phyloP scores from a whole-genome alignment of 2,329 filamentous ascomycete genomes.

The Aspergillus uvarum region DNA sequence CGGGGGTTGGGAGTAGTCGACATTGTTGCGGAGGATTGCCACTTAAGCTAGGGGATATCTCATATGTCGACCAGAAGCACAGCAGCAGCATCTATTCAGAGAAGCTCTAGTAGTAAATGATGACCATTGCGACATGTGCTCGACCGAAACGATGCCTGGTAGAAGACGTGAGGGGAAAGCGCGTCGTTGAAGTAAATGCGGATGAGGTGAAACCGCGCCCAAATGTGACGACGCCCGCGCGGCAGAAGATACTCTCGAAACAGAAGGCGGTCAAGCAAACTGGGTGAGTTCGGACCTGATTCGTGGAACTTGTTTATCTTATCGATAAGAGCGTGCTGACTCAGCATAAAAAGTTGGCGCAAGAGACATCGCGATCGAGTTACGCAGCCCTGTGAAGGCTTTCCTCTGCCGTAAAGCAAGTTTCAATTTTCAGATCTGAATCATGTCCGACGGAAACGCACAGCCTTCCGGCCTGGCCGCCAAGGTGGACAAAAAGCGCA shows the following conservation, averaged over 20 bases:
- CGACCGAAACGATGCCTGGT: background rate
- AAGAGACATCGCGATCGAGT: slow-evolving; percentile 1
- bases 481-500: slow-evolving; percentile 43
- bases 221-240: background rate
- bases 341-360: slow-evolving; percentile 20
- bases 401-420: background rate
- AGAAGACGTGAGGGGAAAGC: background rate
- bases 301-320: slow-evolving; percentile 9
- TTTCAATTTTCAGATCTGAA: background rate
- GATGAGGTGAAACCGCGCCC: background rate
- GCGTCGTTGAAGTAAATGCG: slow-evolving; percentile 1
- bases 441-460: slow-evolving; percentile 21
- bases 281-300: slow-evolving; percentile 1
- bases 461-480: slow-evolving; percentile 29
- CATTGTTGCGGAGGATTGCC: slow-evolving; percentile 19
- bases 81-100: background rate
- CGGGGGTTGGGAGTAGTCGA: slow-evolving; percentile 33
- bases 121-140: background rate
- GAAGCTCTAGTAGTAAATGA: background rate
- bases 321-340: slow-evolving; percentile 20
- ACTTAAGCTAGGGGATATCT: background rate
- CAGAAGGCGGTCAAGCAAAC: background rate
- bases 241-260: background rate
- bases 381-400: slow-evolving; percentile 1
- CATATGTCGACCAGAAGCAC: background rate